Evolutionary conservation across 1,284 basidiomycete species (phyloP).

Genomic region (Cutaneotrichosporon dermatis): DNA sequence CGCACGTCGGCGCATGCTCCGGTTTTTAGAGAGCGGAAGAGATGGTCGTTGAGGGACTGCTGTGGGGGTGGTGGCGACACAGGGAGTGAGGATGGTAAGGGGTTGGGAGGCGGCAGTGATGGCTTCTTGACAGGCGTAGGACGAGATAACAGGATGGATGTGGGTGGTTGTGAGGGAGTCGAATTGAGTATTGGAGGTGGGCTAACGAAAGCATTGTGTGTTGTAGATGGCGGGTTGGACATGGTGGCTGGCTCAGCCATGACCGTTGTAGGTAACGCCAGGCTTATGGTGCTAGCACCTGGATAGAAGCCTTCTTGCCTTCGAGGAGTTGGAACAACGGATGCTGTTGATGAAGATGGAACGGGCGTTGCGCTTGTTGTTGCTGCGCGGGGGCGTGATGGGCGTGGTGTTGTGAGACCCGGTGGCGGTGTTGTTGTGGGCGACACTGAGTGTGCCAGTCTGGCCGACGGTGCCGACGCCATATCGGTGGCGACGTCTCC

Average conservation of each 20-base stretch:
- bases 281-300: not conserved
- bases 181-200: not conserved
- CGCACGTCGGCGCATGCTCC: conserved; percentile 70
- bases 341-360: not conserved
- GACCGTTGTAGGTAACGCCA: not conserved
- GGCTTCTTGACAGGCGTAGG: conserved; percentile 16
- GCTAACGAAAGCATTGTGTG: not conserved
- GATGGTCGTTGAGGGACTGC: conserved; percentile 52
- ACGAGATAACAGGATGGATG: not conserved
- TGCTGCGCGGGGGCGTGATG: not conserved
- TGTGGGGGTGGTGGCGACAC: conserved; percentile 24
- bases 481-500: not conserved
- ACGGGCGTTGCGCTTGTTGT: not conserved
- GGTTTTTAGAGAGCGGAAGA: conserved; percentile 68
- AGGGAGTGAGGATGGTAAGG: conserved; percentile 12
- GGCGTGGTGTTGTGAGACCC: not conserved
- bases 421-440: not conserved
- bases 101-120: conserved; percentile 1
- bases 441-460: not conserved
- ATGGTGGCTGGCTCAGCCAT: not conserved
- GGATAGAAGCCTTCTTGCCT: not conserved
- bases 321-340: not conserved
- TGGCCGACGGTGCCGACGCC: not conserved
- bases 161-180: not conserved
- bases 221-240: not conserved